Base-by-base conservation (phyloP, 805 yeast genomes). In the Yueomyces sp. region DNA sequence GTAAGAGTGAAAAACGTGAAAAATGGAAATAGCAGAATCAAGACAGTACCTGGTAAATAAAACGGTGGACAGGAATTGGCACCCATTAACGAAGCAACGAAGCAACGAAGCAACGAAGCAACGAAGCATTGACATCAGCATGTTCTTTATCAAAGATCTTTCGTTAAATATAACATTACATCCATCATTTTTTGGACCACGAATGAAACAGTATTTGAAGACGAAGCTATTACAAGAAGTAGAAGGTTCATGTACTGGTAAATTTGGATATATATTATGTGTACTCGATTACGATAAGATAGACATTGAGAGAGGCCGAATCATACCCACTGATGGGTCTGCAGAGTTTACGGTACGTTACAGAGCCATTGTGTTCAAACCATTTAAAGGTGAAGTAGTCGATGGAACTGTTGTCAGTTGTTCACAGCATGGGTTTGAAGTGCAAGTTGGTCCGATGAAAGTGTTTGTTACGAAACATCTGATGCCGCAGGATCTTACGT, bases 171-270 rank as follows among this genome's bases (percentile, higher is more conserved):
- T 92, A 53, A 88, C 96, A 40, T 79, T 92, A 45, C 98, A 90
- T 64, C 99, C 99, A 43, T 87, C 97, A 33, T 92, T 80, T 64
- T 90, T 88, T 59, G 98, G 98, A 2, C 96, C 97, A 3, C 94
- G 88, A 54, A 92, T 92, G 97, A 87, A 84, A 65, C 94, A 86
- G 60, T 90, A 79, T 58, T 70, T 92, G 52, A 79, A 94, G 59
- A 85, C 87, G 58, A 88, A 90, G 63, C 72, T 92, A 49, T 73
- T 92, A 46, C 87, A 85, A 51, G 98, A 92, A 60, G 98, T 92
- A 38, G 98, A 92, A 66, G 98, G 98, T 28, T 87, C 97, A 1
- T 92, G 97, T 66, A 88, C 97, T 0, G 98, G 98, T 55, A 95
- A 92, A 64, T 92, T 92, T 68, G 98, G 98, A 11, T 92, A 92